Evolutionary conservation across 345 rosid species (phyloP).

Genomic region (Moricandia moricandioides): DNA sequence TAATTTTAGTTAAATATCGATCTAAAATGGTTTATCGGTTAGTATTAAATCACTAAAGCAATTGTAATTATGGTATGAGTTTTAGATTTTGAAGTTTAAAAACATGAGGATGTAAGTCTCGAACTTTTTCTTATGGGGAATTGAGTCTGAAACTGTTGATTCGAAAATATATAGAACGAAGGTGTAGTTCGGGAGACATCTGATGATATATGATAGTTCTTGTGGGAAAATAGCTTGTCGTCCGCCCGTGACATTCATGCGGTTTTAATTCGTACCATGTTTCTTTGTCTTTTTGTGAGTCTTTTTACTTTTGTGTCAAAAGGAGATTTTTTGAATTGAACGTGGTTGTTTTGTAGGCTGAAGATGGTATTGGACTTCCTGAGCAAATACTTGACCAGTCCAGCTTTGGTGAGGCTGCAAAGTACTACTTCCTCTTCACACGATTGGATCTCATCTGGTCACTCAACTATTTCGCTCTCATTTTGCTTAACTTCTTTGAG

Average conservation of each 20-base stretch:
- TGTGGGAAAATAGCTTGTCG: too few relatives aligned
- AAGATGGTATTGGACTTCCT: slow-evolving; percentile 90
- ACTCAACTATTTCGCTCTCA: slow-evolving; percentile 76
- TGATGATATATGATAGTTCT: too few relatives aligned
- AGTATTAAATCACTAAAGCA: too few relatives aligned
- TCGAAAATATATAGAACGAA: too few relatives aligned
- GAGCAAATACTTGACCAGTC: slow-evolving; percentile 79
- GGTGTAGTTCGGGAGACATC: too few relatives aligned
- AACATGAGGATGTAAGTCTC: too few relatives aligned
- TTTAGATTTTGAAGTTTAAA: too few relatives aligned
- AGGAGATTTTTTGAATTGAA: neutral
- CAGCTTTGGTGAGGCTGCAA: slow-evolving; percentile 60
- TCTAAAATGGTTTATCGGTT: too few relatives aligned
- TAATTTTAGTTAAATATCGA: too few relatives aligned
- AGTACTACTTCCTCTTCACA: slow-evolving; percentile 59
- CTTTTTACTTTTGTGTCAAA: neutral
- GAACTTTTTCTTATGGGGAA: too few relatives aligned
- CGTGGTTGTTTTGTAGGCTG: slow-evolving; percentile 61
- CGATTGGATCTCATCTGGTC: slow-evolving; percentile 74
- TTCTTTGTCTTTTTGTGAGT: neutral
- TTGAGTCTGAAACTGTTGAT: too few relatives aligned
- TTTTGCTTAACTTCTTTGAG: slow-evolving; percentile 81
- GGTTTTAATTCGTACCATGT: neutral
- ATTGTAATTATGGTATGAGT: too few relatives aligned
- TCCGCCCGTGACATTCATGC: neutral